These are phyloP conservation scores for Hemileccinum impolitum DNA, from an alignment of 768 basidiomycete genomes.

Conservation along the genomic window DNA sequence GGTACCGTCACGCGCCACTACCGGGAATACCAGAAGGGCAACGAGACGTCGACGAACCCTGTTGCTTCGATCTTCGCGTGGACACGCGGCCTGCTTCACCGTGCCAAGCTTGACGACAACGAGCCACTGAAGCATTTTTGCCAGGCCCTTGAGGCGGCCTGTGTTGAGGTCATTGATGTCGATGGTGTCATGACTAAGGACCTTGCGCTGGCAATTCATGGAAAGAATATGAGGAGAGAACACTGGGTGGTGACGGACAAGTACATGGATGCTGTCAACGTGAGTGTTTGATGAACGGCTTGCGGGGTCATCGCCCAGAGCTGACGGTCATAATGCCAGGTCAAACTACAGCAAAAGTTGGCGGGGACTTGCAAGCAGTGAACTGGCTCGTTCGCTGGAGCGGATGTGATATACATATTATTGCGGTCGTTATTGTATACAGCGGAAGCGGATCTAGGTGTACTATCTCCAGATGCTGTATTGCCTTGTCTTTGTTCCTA, in stretches of 20 bases:
- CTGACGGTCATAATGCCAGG: conserved; percentile 29
- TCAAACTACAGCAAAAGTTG: conserved; percentile 45
- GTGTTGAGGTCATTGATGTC: conserved; percentile 86
- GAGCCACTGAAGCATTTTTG: conserved; percentile 71
- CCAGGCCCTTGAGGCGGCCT: conserved; percentile 75
- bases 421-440: conserved; percentile 5
- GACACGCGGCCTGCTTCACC: conserved; percentile 92
- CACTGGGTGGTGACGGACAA: conserved; percentile 96
- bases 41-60: conserved; percentile 97
- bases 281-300: conserved; percentile 35
- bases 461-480: no score
- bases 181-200: conserved; percentile 98
- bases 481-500: not conserved
- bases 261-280: conserved; percentile 92
- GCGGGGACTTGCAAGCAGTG: conserved; percentile 25
- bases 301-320: not conserved
- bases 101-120: conserved; percentile 90
- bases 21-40: conserved; percentile 95
- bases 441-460: conserved; percentile 5
- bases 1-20: conserved; percentile 97
- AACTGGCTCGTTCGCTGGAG: not conserved
- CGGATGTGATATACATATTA: conserved; percentile 10
- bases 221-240: conserved; percentile 85
- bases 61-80: conserved; percentile 98
- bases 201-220: conserved; percentile 90